Base-by-base conservation (phyloP, 306 rosid species). In the Quillaja saponaria region DNA sequence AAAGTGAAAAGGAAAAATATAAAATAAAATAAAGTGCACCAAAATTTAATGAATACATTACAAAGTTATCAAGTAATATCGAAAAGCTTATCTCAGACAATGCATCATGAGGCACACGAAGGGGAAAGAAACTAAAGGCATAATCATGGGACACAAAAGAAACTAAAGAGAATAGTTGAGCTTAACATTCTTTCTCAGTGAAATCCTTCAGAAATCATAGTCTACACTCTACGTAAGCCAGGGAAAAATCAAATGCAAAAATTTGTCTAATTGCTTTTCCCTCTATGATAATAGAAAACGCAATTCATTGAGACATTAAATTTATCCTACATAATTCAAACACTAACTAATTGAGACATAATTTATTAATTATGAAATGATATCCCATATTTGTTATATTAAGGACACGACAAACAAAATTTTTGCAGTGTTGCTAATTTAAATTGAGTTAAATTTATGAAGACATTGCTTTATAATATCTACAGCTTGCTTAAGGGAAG, bases 41-140 rank as follows among this genome's bases (percentile, higher is more conserved):
- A 54, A 70, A 58, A 66, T 15, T 55, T 50, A 18, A 41, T n/a
- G 47, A 74, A 31, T 25, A 34, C 37, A 28, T 3, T 55, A 49
- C 19, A 13, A 58, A 11, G 28, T 11, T 25, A 39, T 48, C 13
- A 31, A 55, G 8, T 7, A 17, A 31, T 55, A 37, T 60, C 40
- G 15, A 14, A 51, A 60, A 48, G 53, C 16, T n/a, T 3, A 68
- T 52, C 16, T n/a, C 13, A 13, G 39, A 31, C 11, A 42, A 45
- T 21, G 41, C 10, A 25, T 8, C 12, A 37, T 35, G 40, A 41
- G 18, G 60, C 61, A 34, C 34, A 47, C 17, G 47, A 61, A 55
- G 25, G 25, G 34, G 4, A 25, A 25, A 25, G 2, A 25, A 25
- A 25, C 31, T 25, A 25, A n/a, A n/a, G 31, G 54, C 64, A 34